Evolutionary conservation across 2,329 filamentous ascomycete species (phyloP), one percentile per base, ranked within the genome.

Genomic region (Aureobasidium sp.): DNA sequence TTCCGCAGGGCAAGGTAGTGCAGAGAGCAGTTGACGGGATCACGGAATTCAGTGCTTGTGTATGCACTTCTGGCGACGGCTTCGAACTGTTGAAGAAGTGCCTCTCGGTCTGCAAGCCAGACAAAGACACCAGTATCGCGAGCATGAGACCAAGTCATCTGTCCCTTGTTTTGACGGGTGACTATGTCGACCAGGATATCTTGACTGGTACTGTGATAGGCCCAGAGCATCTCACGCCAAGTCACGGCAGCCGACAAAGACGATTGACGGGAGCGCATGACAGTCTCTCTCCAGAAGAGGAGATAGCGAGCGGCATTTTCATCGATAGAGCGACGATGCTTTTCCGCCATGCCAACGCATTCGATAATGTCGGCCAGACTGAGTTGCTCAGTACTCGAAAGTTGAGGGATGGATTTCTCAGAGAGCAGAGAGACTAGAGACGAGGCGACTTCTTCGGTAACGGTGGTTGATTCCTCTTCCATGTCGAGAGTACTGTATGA

Each of bases 1-100:
- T 96, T 97, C 60, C 69, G 69, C 65, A 99, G 80, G 0, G 95
- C 93, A 19, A 99, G 80, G 71, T 97, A 99, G 74, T 88, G 95
- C 9, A 99, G 77, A 65, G 87, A 90, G 74, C 94, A 97, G 68
- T 96, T 88, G 9, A 95, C 84, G 0, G 94, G 94, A 66, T 95
- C 93, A 71, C 91, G 94, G 61, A 88, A 82, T 33, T 96, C 90
- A 23, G 84, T 86, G 65, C 89, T 90, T 17, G 90, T 91, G 73
- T 97, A 99, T 69, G 97, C 91, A 64, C 94, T 96, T 45, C 92
- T 85, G 31, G 92, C 95, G 46, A 99, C 83, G n/a, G 84, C 75
- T 71, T 99, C 94, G 64, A 99, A 92, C 69, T 96, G 90, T 0
- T 82, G 74, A 71, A 94, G 90, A 70, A 97, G 77, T 23, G 90